A percentile compares a stretch with the other conserved stretches of the same genome.
phyloP scores from a whole-genome alignment of 2,329 filamentous ascomycete genomes.

The Fusarium hainanense region DNA sequence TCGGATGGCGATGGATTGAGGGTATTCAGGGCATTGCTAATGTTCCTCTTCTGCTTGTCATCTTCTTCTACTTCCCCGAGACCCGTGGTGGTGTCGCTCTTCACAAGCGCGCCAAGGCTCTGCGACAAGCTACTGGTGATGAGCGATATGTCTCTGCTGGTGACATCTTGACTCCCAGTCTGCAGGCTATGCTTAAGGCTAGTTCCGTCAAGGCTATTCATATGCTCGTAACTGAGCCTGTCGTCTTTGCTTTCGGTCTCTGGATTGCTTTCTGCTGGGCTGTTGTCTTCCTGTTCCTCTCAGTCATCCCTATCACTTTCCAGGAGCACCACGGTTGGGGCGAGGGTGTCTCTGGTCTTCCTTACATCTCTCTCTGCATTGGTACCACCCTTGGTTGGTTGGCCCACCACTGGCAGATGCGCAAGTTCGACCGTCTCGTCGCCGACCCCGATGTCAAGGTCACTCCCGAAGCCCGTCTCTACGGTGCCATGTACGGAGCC shows the following conservation, averaged over 20 bases:
- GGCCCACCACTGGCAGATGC: conserved; percentile 38
- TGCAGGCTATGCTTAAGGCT: conserved; percentile 38
- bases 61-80: conserved; percentile 39
- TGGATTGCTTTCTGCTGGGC: conserved; percentile 44
- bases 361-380: conserved; percentile 36
- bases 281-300: conserved; percentile 41
- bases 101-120: conserved; percentile 37
- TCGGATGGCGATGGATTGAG: conserved; percentile 42
- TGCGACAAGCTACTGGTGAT: conserved; percentile 38
- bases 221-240: conserved; percentile 41
- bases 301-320: conserved; percentile 39
- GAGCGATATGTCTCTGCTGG: conserved; percentile 39
- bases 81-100: conserved; percentile 38
- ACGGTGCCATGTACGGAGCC: conserved; percentile 39
- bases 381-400: conserved; percentile 38
- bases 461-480: conserved; percentile 38
- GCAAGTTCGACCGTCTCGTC: conserved; percentile 37
- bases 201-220: conserved; percentile 41
- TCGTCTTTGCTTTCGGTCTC: conserved; percentile 40
- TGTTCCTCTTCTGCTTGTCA: conserved; percentile 30
- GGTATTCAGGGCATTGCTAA: conserved; percentile 40
- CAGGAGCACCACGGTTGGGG: conserved; percentile 37
- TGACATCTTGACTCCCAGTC: conserved; percentile 37
- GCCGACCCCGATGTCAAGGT: conserved; percentile 34
- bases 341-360: conserved; percentile 33